phyloP scores from a whole-genome alignment of 257 asterid genomes.

The Nicotiana attenuata region DNA sequence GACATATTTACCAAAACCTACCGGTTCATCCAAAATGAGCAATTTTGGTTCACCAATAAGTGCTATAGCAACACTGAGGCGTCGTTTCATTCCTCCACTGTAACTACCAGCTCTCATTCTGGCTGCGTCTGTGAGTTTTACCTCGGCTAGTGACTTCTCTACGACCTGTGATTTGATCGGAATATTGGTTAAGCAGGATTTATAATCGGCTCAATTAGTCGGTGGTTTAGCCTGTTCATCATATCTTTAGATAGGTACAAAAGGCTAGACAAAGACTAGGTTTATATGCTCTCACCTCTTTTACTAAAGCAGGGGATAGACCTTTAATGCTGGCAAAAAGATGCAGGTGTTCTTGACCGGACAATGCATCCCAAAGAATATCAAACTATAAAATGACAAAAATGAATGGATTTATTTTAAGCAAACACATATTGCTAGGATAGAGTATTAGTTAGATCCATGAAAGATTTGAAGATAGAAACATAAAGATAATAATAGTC shows the following conservation, averaged over 20 bases:
- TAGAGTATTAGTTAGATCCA: slow-evolving; percentile 4
- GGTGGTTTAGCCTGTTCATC: neutral
- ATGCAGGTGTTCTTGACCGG: slow-evolving; percentile 83
- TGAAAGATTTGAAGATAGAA: slow-evolving; percentile 7
- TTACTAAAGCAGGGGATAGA: slow-evolving; percentile 48
- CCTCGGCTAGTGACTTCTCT: slow-evolving; percentile 64
- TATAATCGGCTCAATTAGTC: neutral
- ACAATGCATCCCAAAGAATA: slow-evolving; percentile 86
- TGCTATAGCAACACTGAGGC: slow-evolving; percentile 90
- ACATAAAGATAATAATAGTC: slow-evolving; percentile 20
- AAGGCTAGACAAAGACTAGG: neutral
- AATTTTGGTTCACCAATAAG: slow-evolving; percentile 87
- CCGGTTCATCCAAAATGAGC: slow-evolving; percentile 88
- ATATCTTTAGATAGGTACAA: neutral
- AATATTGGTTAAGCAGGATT: neutral
- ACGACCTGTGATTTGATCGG: slow-evolving; percentile 41
- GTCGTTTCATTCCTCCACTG: slow-evolving; percentile 97
- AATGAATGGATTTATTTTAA: slow-evolving; percentile 12
- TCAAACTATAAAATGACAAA: slow-evolving; percentile 58
- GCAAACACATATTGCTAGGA: neutral
- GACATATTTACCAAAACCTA: slow-evolving; percentile 25
- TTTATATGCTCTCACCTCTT: slow-evolving; percentile 36
- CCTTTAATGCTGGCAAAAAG: slow-evolving; percentile 91
- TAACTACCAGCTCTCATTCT: slow-evolving; percentile 74
- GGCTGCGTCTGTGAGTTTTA: slow-evolving; percentile 75